phyloP scores from a whole-genome alignment of 306 rosid species.

The Mimosa bimucronata region DNA sequence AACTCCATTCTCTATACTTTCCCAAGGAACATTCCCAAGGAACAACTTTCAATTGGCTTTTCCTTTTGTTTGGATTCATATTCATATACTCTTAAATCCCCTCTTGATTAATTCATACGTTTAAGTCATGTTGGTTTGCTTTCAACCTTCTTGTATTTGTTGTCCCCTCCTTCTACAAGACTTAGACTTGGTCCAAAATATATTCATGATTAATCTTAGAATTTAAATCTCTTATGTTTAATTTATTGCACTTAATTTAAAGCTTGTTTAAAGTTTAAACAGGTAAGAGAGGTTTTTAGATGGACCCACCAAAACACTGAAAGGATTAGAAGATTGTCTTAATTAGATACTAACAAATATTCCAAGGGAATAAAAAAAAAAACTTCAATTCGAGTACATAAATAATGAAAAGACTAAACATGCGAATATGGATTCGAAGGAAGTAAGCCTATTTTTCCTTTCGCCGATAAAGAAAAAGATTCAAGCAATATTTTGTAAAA shows the following conservation, averaged over 20 bases:
- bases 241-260: background rate
- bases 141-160: background rate
- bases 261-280: background rate
- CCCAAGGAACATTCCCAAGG: background rate
- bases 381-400: background rate
- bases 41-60: background rate
- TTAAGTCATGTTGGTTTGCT: background rate
- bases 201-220: background rate
- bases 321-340: background rate
- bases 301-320: background rate
- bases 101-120: background rate
- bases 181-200: background rate
- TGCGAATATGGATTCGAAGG: background rate
- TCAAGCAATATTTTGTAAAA: background rate
- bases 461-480: background rate
- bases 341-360: background rate
- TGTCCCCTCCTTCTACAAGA: background rate
- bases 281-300: background rate
- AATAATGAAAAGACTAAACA: background rate
- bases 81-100: background rate
- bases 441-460: background rate
- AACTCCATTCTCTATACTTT: background rate
- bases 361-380: background rate
- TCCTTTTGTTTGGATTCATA: conserved; percentile 8
- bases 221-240: background rate